Percentiles rank a stretch among this genome's conserved stretches.
Conservation (phyloP, 305 asterid genomes). For the Solanum hybrid region DNA sequence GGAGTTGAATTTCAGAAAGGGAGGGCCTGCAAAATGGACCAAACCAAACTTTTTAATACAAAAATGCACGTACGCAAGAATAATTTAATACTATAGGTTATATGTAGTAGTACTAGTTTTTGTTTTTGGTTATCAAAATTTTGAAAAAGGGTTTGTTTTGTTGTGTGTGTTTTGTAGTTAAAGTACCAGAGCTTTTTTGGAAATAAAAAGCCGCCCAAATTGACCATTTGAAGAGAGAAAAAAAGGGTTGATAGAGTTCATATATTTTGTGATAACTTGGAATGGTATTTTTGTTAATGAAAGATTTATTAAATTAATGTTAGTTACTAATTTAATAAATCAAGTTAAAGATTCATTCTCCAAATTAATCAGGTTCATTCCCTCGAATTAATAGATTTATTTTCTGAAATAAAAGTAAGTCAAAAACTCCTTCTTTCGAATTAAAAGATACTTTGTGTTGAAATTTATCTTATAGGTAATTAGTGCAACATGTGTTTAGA, state of each 20-base stretch:
- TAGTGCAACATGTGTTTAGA: background rate
- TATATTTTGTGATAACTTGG: background rate
- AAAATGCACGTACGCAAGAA: constrained; percentile 34
- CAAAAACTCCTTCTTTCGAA: background rate
- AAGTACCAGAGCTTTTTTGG: background rate
- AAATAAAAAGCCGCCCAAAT: constrained; percentile 45
- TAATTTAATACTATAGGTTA: constrained; percentile 8
- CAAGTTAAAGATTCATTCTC: background rate
- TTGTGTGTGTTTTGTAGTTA: constrained; percentile 1
- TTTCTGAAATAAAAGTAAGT: background rate
- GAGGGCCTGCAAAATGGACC: constrained; percentile 39
- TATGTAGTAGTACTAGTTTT: background rate
- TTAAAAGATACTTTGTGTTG: background rate
- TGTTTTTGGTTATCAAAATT: background rate
- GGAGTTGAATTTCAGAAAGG: constrained; percentile 23
- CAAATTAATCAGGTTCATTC: background rate
- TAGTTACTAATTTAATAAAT: background rate
- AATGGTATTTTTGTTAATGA: background rate
- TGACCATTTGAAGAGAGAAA: constrained; percentile 23
- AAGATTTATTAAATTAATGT: background rate
- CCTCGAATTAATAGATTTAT: background rate
- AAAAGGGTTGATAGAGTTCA: background rate
- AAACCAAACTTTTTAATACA: constrained; percentile 21
- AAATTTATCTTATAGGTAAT: background rate
- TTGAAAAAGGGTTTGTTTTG: background rate